These are phyloP conservation scores for Cavenderia fasciculata DNA, from an alignment of 78 protist genomes.

Conservation along the genomic window DNA sequence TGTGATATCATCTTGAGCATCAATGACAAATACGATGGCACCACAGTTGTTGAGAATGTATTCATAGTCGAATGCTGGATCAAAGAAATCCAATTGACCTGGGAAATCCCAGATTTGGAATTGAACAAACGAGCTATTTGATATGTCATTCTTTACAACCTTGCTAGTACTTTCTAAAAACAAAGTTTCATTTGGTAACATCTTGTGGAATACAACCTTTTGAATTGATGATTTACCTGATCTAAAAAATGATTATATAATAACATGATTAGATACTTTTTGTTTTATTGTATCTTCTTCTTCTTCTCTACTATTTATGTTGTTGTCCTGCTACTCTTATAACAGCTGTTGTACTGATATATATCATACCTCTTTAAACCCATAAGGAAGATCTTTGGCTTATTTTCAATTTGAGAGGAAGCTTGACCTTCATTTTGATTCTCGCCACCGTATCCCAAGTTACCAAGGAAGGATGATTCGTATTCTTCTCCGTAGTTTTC, in stretches of 20 bases:
- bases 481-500: slow-evolving; percentile 64
- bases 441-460: slow-evolving; percentile 75
- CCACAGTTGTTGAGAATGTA: slow-evolving; percentile 88
- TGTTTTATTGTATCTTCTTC: background rate
- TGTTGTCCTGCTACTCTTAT: background rate
- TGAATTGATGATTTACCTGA: slow-evolving; percentile 95
- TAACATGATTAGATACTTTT: background rate
- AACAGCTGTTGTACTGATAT: background rate
- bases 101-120: slow-evolving; percentile 98
- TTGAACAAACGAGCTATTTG: slow-evolving; percentile 91
- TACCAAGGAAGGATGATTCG: slow-evolving; percentile 49
- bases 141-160: slow-evolving; percentile 83
- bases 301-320: background rate
- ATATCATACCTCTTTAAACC: slow-evolving; percentile 72
- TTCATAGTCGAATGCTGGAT: slow-evolving; percentile 86
- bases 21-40: slow-evolving; percentile 97
- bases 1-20: slow-evolving; percentile 90
- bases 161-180: slow-evolving; percentile 91
- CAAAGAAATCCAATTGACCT: slow-evolving; percentile 91
- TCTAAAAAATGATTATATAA: slow-evolving; percentile 30
- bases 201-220: slow-evolving; percentile 96
- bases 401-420: slow-evolving; percentile 75
- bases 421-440: slow-evolving; percentile 31
- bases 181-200: slow-evolving; percentile 97
- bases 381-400: slow-evolving; percentile 82